Percentiles rank a stretch among this genome's conserved stretches.
These are phyloP conservation scores for Arthromyces matolae DNA, from an alignment of 768 basidiomycete genomes.

Conservation along the genomic window DNA sequence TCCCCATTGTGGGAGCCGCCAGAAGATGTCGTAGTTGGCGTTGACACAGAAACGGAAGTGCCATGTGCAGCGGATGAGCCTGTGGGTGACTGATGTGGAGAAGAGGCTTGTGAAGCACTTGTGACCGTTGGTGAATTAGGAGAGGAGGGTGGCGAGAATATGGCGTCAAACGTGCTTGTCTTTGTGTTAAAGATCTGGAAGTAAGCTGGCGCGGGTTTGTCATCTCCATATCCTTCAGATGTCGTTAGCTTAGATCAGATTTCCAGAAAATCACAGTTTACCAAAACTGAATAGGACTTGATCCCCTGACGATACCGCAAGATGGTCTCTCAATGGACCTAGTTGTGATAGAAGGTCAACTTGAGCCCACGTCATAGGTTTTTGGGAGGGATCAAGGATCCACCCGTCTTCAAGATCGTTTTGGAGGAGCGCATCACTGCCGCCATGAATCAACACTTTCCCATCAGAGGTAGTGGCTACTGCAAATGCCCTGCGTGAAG, in stretches of 20 bases:
- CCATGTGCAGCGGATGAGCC: not conserved
- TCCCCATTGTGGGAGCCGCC: conserved; percentile 14
- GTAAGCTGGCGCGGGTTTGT: conserved; percentile 50
- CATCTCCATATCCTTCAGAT: conserved; percentile 41
- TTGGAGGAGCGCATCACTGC: conserved; percentile 56
- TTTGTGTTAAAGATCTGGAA: conserved; percentile 52
- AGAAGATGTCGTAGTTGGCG: conserved; percentile 22
- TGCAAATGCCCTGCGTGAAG: conserved; percentile 62
- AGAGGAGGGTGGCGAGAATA: conserved; percentile 32
- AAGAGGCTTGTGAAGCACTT: conserved; percentile 29
- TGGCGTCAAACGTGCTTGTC: conserved; percentile 38
- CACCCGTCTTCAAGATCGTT: conserved; percentile 63
- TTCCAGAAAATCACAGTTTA: conserved; percentile 34
- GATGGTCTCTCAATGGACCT: conserved; percentile 69
- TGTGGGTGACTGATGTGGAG: conserved; percentile 6
- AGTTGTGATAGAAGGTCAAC: conserved; percentile 51
- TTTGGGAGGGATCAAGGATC: conserved; percentile 56
- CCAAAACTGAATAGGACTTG: conserved; percentile 78
- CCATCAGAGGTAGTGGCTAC: conserved; percentile 46
- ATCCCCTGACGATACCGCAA: conserved; percentile 56
- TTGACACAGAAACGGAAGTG: conserved; percentile 15
- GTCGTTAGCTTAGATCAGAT: not conserved
- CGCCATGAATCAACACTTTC: conserved; percentile 75
- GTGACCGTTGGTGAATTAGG: conserved; percentile 32
- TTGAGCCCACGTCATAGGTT: conserved; percentile 57